Base-by-base conservation (phyloP, 2,329 filamentous ascomycete species). In the Ophiocordyceps unilateralis region DNA sequence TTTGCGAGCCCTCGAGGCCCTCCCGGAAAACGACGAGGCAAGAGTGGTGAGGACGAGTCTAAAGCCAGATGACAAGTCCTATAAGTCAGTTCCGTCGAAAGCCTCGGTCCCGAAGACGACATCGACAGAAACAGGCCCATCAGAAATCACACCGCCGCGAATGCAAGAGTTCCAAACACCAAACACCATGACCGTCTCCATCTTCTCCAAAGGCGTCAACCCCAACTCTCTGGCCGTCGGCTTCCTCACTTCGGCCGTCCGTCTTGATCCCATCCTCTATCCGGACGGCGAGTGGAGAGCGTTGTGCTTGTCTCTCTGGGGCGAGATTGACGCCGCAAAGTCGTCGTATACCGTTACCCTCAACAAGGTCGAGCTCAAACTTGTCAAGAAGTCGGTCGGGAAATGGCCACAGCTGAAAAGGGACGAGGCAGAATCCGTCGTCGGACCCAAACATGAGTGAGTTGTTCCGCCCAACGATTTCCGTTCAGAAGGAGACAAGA, bases 281-380 rank as follows among this genome's bases (percentile, higher is more conserved):
- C 61, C 61, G 1, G 59, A 51, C 24, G 69, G 72, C 37, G 82
- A 74, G 49, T 69, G 74, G 46, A 79, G 75, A 53, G 69, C 67
- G 1, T 69, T 86, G 38, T 69, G 78, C 17, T 77, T 71, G 3
- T 48, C 82, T 6, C 72, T 89, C 4, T 86, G 71, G 57, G 75
- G 71, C 14, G 57, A 70, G 10, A 77, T 93, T 51, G 72, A 83
- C 42, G 60, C 74, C 0, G 53, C 67, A 1, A 60, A 68, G 26
- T 85, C 76, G 19, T 79, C 68, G 39, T 74, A 66, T 50, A 72
- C 68, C 1, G 72, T 93, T 43, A 80, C 82, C 37, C 69, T 81
- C 1, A 85, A 78, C 53, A 94, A 94, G 58, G 70, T 93, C 43
- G 87, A 93, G 58, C 65, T 94, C 32, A 71, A 66, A 11, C 69